phyloP scores from a whole-genome alignment of 257 asterid species.

The Perilla frutescens region DNA sequence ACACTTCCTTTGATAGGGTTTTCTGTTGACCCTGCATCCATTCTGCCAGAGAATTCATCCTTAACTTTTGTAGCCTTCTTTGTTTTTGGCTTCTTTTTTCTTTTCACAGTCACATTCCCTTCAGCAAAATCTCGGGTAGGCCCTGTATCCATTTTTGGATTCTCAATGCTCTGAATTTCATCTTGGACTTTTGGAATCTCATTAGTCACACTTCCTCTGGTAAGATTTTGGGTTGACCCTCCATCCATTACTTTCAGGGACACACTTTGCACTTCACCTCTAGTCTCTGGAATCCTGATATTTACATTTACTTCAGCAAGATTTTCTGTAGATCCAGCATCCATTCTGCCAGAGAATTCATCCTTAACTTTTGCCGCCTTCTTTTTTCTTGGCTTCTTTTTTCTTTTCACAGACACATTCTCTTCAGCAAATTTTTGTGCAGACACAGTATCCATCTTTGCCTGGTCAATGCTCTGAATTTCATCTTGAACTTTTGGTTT shows the following conservation, averaged over 20 bases:
- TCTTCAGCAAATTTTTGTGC: slow-evolving; percentile 22
- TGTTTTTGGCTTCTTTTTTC: slow-evolving; percentile 28
- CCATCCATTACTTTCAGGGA: slow-evolving; percentile 14
- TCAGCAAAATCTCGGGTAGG: too few relatives aligned
- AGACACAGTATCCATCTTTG: slow-evolving; percentile 1
- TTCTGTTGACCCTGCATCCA: not conserved
- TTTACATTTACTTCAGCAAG: slow-evolving; percentile 4
- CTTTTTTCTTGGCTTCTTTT: not conserved
- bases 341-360: slow-evolving; percentile 1
- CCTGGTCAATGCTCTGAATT: not conserved
- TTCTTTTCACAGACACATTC: slow-evolving; percentile 7
- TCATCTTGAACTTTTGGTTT: slow-evolving; percentile 23
- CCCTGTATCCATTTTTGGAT: not conserved
- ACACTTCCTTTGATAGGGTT: slow-evolving; percentile 17
- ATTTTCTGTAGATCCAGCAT: slow-evolving; percentile 10
- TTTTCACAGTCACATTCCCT: slow-evolving; percentile 20
- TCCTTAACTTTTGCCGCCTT: slow-evolving; percentile 1
- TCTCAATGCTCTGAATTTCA: slow-evolving; percentile 6
- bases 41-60: not conserved
- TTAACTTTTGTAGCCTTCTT: slow-evolving; percentile 29
- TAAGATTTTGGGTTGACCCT: too few relatives aligned
- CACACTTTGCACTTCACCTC: slow-evolving; percentile 27
- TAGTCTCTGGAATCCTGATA: not conserved
- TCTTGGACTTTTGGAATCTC: not conserved
- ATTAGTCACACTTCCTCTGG: slow-evolving; percentile 15